phyloP scores from a whole-genome alignment of 1,284 basidiomycete species.

The Moesziomyces globuligerus region DNA sequence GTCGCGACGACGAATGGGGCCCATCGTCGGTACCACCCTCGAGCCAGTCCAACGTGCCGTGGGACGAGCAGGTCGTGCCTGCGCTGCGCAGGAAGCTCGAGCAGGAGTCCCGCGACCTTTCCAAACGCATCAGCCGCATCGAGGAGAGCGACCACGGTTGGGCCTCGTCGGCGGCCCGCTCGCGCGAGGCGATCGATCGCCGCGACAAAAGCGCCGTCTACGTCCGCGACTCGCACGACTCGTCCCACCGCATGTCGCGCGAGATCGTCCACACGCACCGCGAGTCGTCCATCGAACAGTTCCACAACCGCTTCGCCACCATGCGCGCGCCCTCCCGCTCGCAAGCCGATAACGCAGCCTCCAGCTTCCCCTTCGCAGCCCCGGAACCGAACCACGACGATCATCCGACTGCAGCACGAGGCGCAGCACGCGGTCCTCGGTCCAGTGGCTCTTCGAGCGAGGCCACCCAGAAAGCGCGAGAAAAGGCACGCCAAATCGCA shows the following conservation, averaged over 20 bases:
- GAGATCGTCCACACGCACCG: constrained; percentile 28
- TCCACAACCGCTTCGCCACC: constrained; percentile 33
- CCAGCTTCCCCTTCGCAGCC: constrained; percentile 13
- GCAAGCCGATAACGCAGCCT: background rate
- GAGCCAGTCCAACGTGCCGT: constrained; percentile 19
- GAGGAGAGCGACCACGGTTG: constrained; percentile 39
- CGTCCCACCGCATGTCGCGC: constrained; percentile 19
- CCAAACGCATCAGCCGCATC: constrained; percentile 46
- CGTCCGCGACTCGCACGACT: constrained; percentile 1
- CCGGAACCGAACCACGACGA: background rate
- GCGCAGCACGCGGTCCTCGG: too few species aligned
- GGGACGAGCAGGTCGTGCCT: constrained; percentile 55
- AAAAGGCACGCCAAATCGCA: constrained; percentile 34
- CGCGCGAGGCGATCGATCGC: constrained; percentile 13
- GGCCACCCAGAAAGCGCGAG: constrained; percentile 31
- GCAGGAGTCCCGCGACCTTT: constrained; percentile 31
- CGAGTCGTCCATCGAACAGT: constrained; percentile 39
- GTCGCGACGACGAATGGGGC: constrained; percentile 36
- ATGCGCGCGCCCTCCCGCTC: constrained; percentile 6
- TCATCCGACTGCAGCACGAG: too few species aligned
- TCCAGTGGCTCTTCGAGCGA: constrained; percentile 3
- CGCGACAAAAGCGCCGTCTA: constrained; percentile 4
- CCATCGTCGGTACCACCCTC: constrained; percentile 36
- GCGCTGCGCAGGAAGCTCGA: constrained; percentile 51
- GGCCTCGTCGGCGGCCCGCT: too few species aligned